phyloP scores from a whole-genome alignment of 257 asterid species.

The Cinchona pubescens region DNA sequence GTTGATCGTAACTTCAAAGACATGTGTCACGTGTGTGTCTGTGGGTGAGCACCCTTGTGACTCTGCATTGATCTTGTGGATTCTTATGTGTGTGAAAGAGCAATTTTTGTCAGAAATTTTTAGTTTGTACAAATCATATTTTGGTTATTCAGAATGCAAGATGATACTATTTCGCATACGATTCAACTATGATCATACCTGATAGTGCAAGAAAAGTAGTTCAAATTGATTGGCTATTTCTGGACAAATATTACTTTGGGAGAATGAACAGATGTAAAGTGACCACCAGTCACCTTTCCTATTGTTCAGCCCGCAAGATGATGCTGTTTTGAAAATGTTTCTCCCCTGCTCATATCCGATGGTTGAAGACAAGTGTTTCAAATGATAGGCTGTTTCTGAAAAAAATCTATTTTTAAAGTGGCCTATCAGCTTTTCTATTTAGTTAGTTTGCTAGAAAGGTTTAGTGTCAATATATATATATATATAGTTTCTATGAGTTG shows the following conservation, averaged over 20 bases:
- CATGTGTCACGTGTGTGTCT: neutral
- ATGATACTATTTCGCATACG: neutral
- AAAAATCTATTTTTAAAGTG: no score
- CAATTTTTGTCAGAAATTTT: neutral
- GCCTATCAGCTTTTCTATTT: neutral
- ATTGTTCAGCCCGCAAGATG: no score
- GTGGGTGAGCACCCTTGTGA: neutral
- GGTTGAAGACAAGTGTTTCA: no score
- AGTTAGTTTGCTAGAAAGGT: no score
- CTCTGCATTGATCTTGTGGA: neutral
- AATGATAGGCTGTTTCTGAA: no score
- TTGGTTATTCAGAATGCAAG: neutral
- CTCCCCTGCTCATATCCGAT: no score
- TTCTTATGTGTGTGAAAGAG: neutral
- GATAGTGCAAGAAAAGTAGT: neutral
- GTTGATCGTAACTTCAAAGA: neutral
- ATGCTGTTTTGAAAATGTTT: no score
- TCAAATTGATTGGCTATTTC: neutral
- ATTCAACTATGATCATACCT: neutral
- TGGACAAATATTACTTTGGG: neutral
- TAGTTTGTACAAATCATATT: neutral
- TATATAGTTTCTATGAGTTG: no score
- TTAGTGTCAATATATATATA: no score
- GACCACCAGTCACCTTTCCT: no score
- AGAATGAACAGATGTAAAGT: no score